A percentile compares a stretch with the other conserved stretches of the same genome.
These are phyloP conservation scores for Phlyctochytrium bullatum DNA, from an alignment of 192 early-diverging fungal genomes.

Conservation along the genomic window DNA sequence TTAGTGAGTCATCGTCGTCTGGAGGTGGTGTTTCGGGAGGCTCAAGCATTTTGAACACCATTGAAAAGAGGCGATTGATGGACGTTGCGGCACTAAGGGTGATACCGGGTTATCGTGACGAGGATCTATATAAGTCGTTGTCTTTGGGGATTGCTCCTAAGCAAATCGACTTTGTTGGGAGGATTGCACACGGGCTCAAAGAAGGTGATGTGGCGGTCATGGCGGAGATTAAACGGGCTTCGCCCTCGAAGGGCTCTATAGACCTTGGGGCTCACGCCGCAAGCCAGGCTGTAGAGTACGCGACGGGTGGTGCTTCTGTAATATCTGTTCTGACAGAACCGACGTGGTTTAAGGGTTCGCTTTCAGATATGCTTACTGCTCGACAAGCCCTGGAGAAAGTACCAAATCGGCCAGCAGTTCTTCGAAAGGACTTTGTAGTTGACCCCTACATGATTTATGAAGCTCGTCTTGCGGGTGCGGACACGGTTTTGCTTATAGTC, in stretches of 20 bases:
- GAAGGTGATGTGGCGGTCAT: slow-evolving; percentile 71
- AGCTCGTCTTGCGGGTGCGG: slow-evolving; percentile 91
- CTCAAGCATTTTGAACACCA: slow-evolving; percentile 71
- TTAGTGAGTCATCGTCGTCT: background rate
- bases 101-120: slow-evolving; percentile 68
- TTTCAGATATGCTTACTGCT: slow-evolving; percentile 91
- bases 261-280: slow-evolving; percentile 79
- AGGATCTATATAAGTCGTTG: slow-evolving; percentile 68
- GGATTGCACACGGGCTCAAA: slow-evolving; percentile 52
- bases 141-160: slow-evolving; percentile 71
- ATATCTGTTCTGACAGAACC: slow-evolving; percentile 99
- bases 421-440: slow-evolving; percentile 97
- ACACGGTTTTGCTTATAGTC: slow-evolving; percentile 94
- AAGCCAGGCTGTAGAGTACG: slow-evolving; percentile 82
- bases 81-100: slow-evolving; percentile 74
- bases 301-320: slow-evolving; percentile 82
- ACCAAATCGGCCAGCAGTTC: slow-evolving; percentile 81
- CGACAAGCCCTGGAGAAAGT: slow-evolving; percentile 61
- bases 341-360: slow-evolving; percentile 95
- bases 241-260: slow-evolving; percentile 92
- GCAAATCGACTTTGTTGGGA: slow-evolving; percentile 73
- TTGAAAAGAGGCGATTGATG: slow-evolving; percentile 72
- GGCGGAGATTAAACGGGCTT: slow-evolving; percentile 99
- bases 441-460: slow-evolving; percentile 96
- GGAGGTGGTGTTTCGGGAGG: background rate